Base-by-base conservation (phyloP, 2,329 filamentous ascomycete genomes). In the Penicillium brevicompactum region DNA sequence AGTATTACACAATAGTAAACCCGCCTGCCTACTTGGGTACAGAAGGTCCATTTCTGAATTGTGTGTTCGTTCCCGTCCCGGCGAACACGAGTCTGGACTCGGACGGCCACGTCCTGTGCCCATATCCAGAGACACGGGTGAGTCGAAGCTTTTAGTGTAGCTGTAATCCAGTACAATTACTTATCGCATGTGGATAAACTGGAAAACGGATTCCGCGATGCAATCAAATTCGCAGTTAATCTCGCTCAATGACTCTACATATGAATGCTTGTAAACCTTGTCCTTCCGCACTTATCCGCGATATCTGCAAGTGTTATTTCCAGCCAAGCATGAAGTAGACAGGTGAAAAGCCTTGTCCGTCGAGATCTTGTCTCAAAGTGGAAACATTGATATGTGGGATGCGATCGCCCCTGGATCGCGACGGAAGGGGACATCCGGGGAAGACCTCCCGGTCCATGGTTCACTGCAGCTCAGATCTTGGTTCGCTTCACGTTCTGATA, bases 401-500 rank as follows among this genome's bases (percentile, higher is more conserved):
- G 40, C 49, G 56, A 61, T 57, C 60, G 37, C 40, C 46, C 46
- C 56, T 55, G 47, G 45, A 53, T 57, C 44, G 50, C 42, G 46
- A 53, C 50, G 48, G 56, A 54, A 57, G 42, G 52, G 47, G 42
- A n/a, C 30, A 47, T 55, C 61, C 58, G 59, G 59, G 59, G 59
- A 60, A 62, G 44, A 24, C 5, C 21, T 48, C 16, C 58, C 56
- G 55, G 60, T 55, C 63, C 63, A 63, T 64, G 63, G 63, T 64
- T 62, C 57, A 58, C 58, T 60, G 50, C 63, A 58, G 58, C 43
- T 40, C 16, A 45, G 32, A 57, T 50, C 58, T 57, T 51, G 52
- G 53, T 59, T 46, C 53, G 24, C 41, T 45, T 32, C 42, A 46
- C 27, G 38, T 40, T 52, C 53, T 55, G 43, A 56, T 51, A 53